Conservation (phyloP, 306 rosid genomes). For the Rosa rugosa region DNA sequence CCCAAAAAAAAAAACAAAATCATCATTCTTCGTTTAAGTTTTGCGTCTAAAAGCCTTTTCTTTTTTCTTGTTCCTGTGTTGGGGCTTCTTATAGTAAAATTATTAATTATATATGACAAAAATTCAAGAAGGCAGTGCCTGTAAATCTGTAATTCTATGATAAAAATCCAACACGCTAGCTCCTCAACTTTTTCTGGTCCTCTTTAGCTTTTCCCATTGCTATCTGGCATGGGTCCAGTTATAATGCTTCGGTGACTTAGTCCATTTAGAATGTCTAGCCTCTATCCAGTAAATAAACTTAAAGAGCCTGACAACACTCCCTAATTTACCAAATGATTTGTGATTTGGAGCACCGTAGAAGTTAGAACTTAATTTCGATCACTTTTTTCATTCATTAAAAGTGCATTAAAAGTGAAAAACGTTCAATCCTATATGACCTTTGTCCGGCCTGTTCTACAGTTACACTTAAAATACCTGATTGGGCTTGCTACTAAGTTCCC, state of each 20-base stretch:
- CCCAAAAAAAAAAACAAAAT: no score
- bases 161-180: not conserved
- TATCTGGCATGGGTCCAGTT: constrained; percentile 10
- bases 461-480: no score
- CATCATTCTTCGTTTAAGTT: no score
- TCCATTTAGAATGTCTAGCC: not conserved
- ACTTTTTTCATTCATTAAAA: no score
- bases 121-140: not conserved
- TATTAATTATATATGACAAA: not conserved
- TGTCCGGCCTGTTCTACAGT: no score
- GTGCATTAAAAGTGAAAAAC: no score
- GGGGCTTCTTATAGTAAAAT: not conserved
- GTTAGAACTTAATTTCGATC: no score
- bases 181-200: not conserved
- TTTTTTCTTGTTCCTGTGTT: no score
- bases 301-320: not conserved
- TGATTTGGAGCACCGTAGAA: no score
- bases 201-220: not conserved
- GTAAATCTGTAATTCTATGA: not conserved
- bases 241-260: not conserved
- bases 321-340: no score
- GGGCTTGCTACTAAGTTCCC: not conserved
- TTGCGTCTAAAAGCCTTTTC: no score
- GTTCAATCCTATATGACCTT: no score
- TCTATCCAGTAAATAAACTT: not conserved